Conservation (phyloP, 2,329 filamentous ascomycete genomes). For the Rosellinia necatrix region DNA sequence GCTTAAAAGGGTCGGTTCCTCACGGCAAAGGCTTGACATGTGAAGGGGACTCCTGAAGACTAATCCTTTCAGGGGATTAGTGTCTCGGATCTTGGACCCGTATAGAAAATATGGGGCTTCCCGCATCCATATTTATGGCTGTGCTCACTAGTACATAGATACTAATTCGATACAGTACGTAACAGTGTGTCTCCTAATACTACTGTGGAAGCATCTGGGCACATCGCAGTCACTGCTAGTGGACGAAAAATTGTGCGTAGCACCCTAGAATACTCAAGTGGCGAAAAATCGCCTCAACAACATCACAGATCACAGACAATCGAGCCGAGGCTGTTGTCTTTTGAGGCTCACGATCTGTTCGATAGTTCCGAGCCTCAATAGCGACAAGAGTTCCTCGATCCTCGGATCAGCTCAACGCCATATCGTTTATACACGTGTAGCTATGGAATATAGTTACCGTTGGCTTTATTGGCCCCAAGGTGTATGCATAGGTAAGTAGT, state of each 20-base stretch:
- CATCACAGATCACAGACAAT: neutral
- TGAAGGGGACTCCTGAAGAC: slow-evolving; percentile 4
- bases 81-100: no score
- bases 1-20: no score
- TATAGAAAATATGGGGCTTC: slow-evolving; percentile 12
- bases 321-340: slow-evolving; percentile 15
- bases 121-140: neutral
- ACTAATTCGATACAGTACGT: neutral
- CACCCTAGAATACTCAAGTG: neutral
- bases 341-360: neutral
- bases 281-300: neutral
- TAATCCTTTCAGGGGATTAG: neutral
- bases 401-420: neutral
- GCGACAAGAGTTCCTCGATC: neutral
- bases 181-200: neutral
- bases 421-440: no score
- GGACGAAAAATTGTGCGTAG: no score
- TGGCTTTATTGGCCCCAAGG: no score
- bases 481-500: no score
- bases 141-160: neutral
- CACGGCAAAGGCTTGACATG: slow-evolving; percentile 7
- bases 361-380: neutral
- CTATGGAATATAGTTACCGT: no score
- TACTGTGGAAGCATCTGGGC: neutral
- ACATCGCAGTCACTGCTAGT: no score